Evolutionary conservation across 2,329 filamentous ascomycete species (phyloP).

Genomic region (Trichoderma semiorbis): DNA sequence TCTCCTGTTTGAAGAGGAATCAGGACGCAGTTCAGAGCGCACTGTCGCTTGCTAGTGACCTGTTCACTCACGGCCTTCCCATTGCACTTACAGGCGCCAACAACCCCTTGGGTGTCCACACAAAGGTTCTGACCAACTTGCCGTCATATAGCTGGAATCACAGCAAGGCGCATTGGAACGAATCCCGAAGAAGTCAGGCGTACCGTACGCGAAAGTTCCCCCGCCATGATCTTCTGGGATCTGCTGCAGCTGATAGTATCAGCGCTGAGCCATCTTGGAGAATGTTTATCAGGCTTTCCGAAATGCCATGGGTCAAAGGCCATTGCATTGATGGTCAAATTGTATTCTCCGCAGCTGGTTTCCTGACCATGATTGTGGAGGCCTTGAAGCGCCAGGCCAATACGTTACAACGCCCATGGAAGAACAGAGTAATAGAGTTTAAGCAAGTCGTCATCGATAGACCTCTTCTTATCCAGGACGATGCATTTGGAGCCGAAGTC

Average conservation of each 20-base stretch:
- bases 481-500: constrained; percentile 19
- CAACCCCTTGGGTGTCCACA: not conserved
- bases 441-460: constrained; percentile 15
- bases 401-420: constrained; percentile 5
- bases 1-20: constrained; percentile 9
- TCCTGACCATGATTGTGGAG: constrained; percentile 35
- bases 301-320: constrained; percentile 32
- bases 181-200: constrained; percentile 26
- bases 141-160: constrained; percentile 28
- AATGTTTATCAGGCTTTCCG: constrained; percentile 28
- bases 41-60: not conserved
- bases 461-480: constrained; percentile 17
- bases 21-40: constrained; percentile 1
- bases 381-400: constrained; percentile 24
- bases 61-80: constrained; percentile 1
- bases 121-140: constrained; percentile 21
- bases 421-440: constrained; percentile 10
- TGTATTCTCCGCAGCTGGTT: constrained; percentile 34
- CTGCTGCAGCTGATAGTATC: constrained; percentile 21
- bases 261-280: constrained; percentile 32
- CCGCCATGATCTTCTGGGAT: constrained; percentile 29
- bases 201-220: constrained; percentile 23
- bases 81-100: constrained; percentile 10
- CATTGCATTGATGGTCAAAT: constrained; percentile 29
- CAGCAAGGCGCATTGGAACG: constrained; percentile 21